phyloP scores from a whole-genome alignment of 192 early-diverging fungal genomes.

The Coemansia sp. region DNA sequence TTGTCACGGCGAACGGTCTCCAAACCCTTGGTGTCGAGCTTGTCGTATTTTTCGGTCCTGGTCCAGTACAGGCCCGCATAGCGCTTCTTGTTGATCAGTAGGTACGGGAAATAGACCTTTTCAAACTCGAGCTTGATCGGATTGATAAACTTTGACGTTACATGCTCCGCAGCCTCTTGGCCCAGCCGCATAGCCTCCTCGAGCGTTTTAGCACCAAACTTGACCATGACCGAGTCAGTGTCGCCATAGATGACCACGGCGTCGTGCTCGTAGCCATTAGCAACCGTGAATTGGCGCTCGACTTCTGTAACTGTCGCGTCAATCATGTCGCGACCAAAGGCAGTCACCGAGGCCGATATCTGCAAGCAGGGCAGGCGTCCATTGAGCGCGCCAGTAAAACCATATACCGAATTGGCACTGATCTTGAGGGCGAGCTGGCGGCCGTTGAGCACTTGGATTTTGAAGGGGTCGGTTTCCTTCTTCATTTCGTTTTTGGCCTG shows the following conservation, averaged over 20 bases:
- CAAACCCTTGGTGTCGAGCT: constrained; percentile 97
- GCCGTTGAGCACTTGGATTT: constrained; percentile 91
- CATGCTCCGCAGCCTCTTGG: constrained; percentile 81
- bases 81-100: constrained; percentile 98
- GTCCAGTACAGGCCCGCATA: constrained; percentile 99
- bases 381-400: constrained; percentile 94
- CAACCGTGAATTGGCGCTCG: constrained; percentile 79
- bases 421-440: constrained; percentile 96
- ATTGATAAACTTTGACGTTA: constrained; percentile 83
- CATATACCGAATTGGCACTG: constrained; percentile 97
- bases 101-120: constrained; percentile 98
- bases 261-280: constrained; percentile 86
- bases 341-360: constrained; percentile 92
- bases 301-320: constrained; percentile 82
- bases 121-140: constrained; percentile 99
- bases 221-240: constrained; percentile 99
- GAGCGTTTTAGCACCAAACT: constrained; percentile 84
- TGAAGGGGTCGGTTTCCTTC: constrained; percentile 96
- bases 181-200: constrained; percentile 88
- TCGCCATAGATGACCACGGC: constrained; percentile 97
- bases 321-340: constrained; percentile 98
- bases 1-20: constrained; percentile 98
- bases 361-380: constrained; percentile 91
- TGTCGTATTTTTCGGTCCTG: constrained; percentile 89
- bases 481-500: constrained; percentile 92